Evolutionary conservation across 129 eudicot genomes (phyloP).

Genomic region (Helianthus tuberosus): DNA sequence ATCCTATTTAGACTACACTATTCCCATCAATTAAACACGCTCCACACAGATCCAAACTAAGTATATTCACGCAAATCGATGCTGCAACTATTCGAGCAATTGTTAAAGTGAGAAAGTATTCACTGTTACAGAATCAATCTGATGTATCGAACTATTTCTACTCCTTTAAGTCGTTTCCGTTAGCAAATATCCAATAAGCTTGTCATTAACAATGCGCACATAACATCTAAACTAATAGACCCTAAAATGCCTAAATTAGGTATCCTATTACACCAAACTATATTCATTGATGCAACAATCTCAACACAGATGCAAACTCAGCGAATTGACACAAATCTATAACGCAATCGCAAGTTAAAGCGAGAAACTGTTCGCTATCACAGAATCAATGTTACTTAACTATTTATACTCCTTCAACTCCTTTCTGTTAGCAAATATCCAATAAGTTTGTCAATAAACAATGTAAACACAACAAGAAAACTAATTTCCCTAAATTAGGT

Average conservation of each 20-base stretch:
- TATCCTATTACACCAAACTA: no score
- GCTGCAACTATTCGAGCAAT: neutral
- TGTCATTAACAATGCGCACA: no score
- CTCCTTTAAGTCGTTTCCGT: neutral
- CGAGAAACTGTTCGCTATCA: no score
- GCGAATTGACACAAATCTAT: no score
- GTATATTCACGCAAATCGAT: neutral
- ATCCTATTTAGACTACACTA: conserved; percentile 9
- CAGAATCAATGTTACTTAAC: neutral
- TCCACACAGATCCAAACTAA: conserved; percentile 15
- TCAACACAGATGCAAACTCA: no score
- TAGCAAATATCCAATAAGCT: neutral
- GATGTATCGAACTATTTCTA: neutral
- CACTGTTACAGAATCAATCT: conserved; percentile 12
- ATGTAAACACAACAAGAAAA: no score
- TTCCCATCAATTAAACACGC: conserved; percentile 12
- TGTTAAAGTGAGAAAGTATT: neutral
- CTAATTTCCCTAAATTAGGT: no score
- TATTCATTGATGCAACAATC: no score
- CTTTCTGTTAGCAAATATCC: neutral
- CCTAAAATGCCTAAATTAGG: no score
- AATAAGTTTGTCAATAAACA: no score
- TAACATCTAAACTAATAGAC: no score
- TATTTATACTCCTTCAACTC: conserved; percentile 6
- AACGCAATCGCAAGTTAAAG: no score